These are phyloP conservation scores for Jacaranda mimosifolia DNA, from an alignment of 257 asterid genomes.

Conservation along the genomic window DNA sequence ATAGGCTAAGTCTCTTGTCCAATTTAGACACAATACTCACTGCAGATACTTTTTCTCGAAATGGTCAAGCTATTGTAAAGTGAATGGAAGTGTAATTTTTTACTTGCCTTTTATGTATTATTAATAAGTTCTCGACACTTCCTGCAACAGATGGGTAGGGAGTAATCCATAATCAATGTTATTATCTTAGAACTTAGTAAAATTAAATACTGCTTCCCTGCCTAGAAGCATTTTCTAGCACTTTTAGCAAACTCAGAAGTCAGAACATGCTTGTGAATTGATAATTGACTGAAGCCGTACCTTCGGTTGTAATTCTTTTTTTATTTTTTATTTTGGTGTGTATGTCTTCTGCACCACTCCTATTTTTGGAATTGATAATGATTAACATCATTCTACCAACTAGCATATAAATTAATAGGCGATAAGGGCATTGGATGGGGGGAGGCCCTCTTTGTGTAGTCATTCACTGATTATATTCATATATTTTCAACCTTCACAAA, in stretches of 20 bases:
- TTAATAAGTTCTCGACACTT: slow-evolving; percentile 12
- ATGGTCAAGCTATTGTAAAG: neutral
- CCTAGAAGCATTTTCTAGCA: neutral
- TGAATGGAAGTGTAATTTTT: neutral
- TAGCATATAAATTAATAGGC: slow-evolving; percentile 4
- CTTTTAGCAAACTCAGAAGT: slow-evolving; percentile 21
- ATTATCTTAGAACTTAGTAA: neutral
- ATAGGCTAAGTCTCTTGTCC: neutral
- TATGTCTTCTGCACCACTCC: slow-evolving; percentile 8
- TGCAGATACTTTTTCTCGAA: slow-evolving; percentile 13
- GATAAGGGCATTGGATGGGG: slow-evolving; percentile 14
- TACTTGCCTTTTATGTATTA: slow-evolving; percentile 1
- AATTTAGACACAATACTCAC: slow-evolving; percentile 16
- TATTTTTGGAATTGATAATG: slow-evolving; percentile 19
- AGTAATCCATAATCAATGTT: neutral
- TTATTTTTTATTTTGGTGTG: neutral
- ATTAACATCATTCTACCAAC: slow-evolving; percentile 34
- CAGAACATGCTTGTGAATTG: slow-evolving; percentile 21
- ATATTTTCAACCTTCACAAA: slow-evolving; percentile 3
- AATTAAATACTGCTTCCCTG: neutral
- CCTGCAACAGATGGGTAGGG: slow-evolving; percentile 21
- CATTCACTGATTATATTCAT: neutral
- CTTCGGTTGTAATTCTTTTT: neutral
- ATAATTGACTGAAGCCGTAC: slow-evolving; percentile 24
- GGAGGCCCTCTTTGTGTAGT: neutral